Evolutionary conservation across 352 stramenopile genomes (phyloP), one percentile per base, ranked within the genome.

Genomic region (Aphanomyces euteiches): DNA sequence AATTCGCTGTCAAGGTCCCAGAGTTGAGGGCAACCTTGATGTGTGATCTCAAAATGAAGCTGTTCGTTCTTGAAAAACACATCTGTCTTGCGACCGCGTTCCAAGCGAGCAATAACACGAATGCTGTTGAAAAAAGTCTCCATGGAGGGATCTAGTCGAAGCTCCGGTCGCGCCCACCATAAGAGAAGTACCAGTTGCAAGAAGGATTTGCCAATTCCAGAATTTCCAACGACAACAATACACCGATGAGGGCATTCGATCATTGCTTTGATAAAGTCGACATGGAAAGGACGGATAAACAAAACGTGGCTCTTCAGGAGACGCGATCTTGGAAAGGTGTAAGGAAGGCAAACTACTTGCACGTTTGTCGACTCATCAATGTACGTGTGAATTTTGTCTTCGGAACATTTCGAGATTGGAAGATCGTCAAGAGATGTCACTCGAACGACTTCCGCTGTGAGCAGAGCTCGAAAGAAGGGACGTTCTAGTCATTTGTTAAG

Each of bases 161-260:
- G 43, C 43, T 48, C 43, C 15, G 15, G 43, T 15, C 43, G 43
- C 43, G 43, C 43, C 43, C 8, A 48, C 43, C 43, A 48, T 15
- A 48, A 48, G 43, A 48, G 43, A 48, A 48, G 8, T 48, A 48
- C 43, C 8, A 48, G 43, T 15, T 48, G 43, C 43, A 48, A 15
- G 15, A 15, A 48, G 8, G 8, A 48, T 48, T 48, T 48, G 15
- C 43, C 43, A 48, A 48, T 48, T 8, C 43, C 43, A 48, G 43
- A 48, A 48, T 48, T 48, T 48, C 43, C 43, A 48, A 48, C 43
- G 15, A 48, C 43, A 48, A 48, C 43, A 48, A 48, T 48, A 48
- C 43, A 15, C 8, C 43, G 43, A 8, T 8, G 8, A 8, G 15
- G 8, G 43, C 43, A 8, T 15, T 15, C 8, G 8, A 15, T 48